Conservation (phyloP, 2,329 filamentous ascomycete genomes). For the Xylariaceae sp. region DNA sequence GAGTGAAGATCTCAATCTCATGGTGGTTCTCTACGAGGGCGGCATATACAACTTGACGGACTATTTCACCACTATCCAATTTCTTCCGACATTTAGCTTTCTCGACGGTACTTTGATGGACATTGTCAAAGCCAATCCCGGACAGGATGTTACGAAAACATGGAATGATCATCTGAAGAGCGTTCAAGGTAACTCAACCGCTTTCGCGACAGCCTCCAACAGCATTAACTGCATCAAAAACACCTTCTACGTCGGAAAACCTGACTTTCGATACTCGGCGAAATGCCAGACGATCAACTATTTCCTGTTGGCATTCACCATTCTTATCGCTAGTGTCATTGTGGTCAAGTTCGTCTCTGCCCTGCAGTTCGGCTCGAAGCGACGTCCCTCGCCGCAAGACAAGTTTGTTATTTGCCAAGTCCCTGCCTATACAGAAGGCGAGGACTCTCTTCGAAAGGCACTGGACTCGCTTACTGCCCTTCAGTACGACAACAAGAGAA, state of each 20-base stretch:
- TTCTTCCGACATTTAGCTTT: constrained; percentile 56
- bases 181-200: constrained; percentile 46
- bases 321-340: constrained; percentile 76
- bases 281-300: constrained; percentile 87
- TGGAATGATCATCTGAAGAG: constrained; percentile 53
- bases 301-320: constrained; percentile 79
- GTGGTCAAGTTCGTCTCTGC: constrained; percentile 85
- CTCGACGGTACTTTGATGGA: constrained; percentile 62
- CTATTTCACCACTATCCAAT: constrained; percentile 73
- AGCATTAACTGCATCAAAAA: constrained; percentile 77
- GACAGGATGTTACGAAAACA: constrained; percentile 65
- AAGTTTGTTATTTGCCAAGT: constrained; percentile 99
- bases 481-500: constrained; percentile 97
- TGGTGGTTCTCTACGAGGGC: constrained; percentile 74
- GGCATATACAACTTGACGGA: constrained; percentile 85
- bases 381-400: constrained; percentile 82
- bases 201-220: constrained; percentile 49
- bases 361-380: constrained; percentile 87
- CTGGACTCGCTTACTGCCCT: constrained; percentile 91
- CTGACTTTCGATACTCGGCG: constrained; percentile 74
- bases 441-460: constrained; percentile 88
- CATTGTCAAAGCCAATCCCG: constrained; percentile 68
- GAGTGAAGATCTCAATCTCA: constrained; percentile 60
- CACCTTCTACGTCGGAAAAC: constrained; percentile 73
- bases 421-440: constrained; percentile 94